phyloP scores from a whole-genome alignment of 2,329 filamentous ascomycete species.

The Dothideomycetes sp. region DNA sequence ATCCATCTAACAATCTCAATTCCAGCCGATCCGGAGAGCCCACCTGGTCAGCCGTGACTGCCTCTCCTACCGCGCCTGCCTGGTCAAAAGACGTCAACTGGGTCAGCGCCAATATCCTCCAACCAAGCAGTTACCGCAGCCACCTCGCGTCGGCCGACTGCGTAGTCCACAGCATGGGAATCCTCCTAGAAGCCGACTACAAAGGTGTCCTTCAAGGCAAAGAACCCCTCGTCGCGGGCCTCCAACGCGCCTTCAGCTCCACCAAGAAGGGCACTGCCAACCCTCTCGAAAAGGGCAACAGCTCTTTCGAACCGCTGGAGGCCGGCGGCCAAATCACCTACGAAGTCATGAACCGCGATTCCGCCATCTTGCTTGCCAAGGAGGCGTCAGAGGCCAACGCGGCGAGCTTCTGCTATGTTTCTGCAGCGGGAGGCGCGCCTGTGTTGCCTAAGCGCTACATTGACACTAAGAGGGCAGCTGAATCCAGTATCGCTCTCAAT shows the following conservation, averaged over 20 bases:
- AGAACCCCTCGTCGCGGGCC: constrained; percentile 68
- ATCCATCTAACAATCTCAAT: no score
- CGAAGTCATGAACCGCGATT: constrained; percentile 93
- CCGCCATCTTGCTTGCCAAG: constrained; percentile 69
- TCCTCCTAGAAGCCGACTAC: constrained; percentile 94
- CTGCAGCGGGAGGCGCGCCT: constrained; percentile 75
- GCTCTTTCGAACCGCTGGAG: constrained; percentile 47
- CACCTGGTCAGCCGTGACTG: constrained; percentile 69
- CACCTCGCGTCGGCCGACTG: constrained; percentile 68
- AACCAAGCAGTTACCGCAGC: constrained; percentile 66
- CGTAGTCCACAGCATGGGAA: constrained; percentile 92
- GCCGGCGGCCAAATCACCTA: constrained; percentile 75
- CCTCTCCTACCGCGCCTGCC: constrained; percentile 55
- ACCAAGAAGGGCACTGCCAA: constrained; percentile 51
- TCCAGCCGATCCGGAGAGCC: constrained; percentile 87
- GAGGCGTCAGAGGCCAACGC: constrained; percentile 58
- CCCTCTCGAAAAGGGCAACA: constrained; percentile 53
- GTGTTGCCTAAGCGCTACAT: constrained; percentile 80
- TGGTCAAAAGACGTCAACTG: constrained; percentile 80
- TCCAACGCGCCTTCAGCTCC: constrained; percentile 66
- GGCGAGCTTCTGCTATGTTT: constrained; percentile 73
- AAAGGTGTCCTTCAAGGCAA: constrained; percentile 79
- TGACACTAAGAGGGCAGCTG: constrained; percentile 81
- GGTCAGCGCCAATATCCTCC: constrained; percentile 80
- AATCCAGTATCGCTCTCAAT: constrained; percentile 34